Evolutionary conservation across 2,329 filamentous ascomycete species (phyloP), one percentile per base, ranked within the genome.

Genomic region (Parafenestella ontariensis): DNA sequence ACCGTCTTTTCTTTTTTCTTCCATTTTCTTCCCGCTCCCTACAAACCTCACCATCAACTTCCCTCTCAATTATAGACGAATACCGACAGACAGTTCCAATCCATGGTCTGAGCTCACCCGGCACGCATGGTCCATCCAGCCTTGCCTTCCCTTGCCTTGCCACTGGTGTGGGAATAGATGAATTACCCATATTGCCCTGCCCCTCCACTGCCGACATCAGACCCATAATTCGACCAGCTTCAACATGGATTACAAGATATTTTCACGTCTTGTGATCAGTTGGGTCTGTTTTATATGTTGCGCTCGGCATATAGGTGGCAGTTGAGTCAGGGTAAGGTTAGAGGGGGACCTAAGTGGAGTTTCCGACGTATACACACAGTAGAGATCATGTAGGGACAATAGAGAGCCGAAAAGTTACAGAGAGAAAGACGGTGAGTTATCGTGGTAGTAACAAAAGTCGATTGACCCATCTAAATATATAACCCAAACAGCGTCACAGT

Each of bases 171-270:
- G 33, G 24, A 26, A 40, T 48, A 53, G 45, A 53, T 53, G 50
- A 53, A 53, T 33, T 52, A 46, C 3, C 49, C 45, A 53, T 53
- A 53, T 53, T 53, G 41, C 31, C 13, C 24, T 48, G 18, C 23
- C 50, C 36, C 29, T 26, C 20, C 23, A 26, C n/a, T 43, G 23
- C 41, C 41, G 41, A 29, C 24, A 20, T 33, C 34, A 46, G 23
- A 31, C 42, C 24, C 39, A 17, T 37, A 33, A 37, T 41, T 41
- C n/a, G 43, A 46, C 34, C 49, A 17, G 34, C 43, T 15, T 37
- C 23, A 21, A 50, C 15, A 44, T 23, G n/a, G 11, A n/a, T n/a
- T n/a, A n/a, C n/a, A n/a, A n/a, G n/a, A n/a, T n/a, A n/a, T n/a
- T n/a, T 37, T 23, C 43, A 18, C 5, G 34, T 46, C 33, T 21